phyloP scores from a whole-genome alignment of 1,284 basidiomycete species.

The Entoloma clypeatum region DNA sequence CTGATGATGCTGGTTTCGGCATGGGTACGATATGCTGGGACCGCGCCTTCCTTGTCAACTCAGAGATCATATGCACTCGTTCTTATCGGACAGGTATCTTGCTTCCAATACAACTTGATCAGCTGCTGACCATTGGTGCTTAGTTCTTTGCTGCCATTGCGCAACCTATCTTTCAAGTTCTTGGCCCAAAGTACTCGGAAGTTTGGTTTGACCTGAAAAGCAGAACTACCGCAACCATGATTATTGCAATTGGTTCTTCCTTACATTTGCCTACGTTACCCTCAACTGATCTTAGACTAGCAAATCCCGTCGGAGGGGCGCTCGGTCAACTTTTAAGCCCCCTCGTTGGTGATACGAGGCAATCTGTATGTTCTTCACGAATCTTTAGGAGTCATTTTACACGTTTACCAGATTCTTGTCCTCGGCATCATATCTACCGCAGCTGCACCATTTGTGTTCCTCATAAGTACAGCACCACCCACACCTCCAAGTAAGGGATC shows the following conservation, averaged over 20 bases:
- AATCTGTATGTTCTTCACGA: conserved; percentile 44
- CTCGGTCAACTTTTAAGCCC: conserved; percentile 70
- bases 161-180: conserved; percentile 67
- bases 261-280: conserved; percentile 2
- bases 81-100: conserved; percentile 62
- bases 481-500: conserved; percentile 65
- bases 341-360: conserved; percentile 46
- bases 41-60: conserved; percentile 44
- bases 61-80: conserved; percentile 56
- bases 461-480: conserved; percentile 59
- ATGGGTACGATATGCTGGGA: conserved; percentile 77
- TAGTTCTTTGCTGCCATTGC: conserved; percentile 52
- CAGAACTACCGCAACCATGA: conserved; percentile 77
- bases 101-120: neutral
- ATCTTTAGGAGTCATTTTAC: conserved; percentile 3
- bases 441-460: conserved; percentile 49
- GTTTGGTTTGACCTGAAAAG: conserved; percentile 73
- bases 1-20: conserved; percentile 52
- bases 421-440: conserved; percentile 69
- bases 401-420: conserved; percentile 51
- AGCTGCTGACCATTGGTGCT: neutral
- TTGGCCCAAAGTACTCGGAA: conserved; percentile 70
- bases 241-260: conserved; percentile 60
- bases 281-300: conserved; percentile 29
- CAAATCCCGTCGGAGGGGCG: conserved; percentile 65